Conservation (phyloP, 208 protist species). For the Trypanosoma mega region DNA sequence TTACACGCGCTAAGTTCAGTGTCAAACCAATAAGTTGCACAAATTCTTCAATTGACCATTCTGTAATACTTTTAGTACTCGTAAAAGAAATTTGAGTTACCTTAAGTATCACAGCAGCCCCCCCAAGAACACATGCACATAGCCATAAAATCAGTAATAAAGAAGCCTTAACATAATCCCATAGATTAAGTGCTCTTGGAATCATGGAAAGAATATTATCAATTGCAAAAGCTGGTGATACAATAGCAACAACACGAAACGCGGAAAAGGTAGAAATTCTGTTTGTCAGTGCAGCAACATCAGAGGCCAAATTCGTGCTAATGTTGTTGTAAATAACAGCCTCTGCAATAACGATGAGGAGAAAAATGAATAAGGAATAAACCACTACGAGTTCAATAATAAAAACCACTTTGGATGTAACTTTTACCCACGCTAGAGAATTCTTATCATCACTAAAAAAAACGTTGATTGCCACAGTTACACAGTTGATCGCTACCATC, state of each 20-base stretch:
- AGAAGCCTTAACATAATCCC: constrained; percentile 13
- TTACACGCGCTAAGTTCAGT: constrained; percentile 32
- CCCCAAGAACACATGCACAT: constrained; percentile 12
- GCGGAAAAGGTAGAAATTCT: constrained; percentile 25
- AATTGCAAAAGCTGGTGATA: constrained; percentile 22
- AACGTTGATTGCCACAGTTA: constrained; percentile 29
- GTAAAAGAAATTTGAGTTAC: constrained; percentile 35
- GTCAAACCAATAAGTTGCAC: constrained; percentile 30
- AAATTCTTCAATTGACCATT: constrained; percentile 22
- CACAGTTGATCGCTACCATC: constrained; percentile 24
- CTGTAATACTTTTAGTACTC: constrained; percentile 13
- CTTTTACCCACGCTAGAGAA: constrained; percentile 4
- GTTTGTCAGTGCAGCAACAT: constrained; percentile 25
- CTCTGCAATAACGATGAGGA: constrained; percentile 22
- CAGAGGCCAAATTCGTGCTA: constrained; percentile 25
- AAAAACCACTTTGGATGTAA: constrained; percentile 23
- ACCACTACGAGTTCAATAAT: constrained; percentile 29
- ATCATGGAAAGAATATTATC: constrained; percentile 23
- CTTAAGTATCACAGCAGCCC: constrained; percentile 23
- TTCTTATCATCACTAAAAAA: constrained; percentile 3
- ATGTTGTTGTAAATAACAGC: constrained; percentile 25
- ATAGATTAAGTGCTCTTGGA: constrained; percentile 11
- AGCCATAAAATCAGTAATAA: constrained; percentile 24
- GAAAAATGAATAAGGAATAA: constrained; percentile 18
- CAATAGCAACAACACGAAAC: constrained; percentile 22